Evolutionary conservation across 495 filamentous ascomycete genomes (phyloP).

Genomic region (Platismatia glauca): DNA sequence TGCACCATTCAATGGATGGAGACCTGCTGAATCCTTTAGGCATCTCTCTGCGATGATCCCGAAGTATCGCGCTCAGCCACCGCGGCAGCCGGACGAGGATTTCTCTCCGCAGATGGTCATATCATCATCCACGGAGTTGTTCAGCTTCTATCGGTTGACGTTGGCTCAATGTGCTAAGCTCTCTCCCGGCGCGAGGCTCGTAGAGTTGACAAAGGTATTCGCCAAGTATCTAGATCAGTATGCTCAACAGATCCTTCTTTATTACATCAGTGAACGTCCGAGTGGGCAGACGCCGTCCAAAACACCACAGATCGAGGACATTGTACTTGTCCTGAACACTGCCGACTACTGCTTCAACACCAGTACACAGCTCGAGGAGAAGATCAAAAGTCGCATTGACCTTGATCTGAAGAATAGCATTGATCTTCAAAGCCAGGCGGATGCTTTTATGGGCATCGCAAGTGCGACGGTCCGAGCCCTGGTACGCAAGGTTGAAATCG

Average conservation of each 20-base stretch:
- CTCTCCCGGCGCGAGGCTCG: slow-evolving; percentile 75
- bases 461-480: slow-evolving; percentile 77
- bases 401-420: slow-evolving; percentile 62
- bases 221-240: slow-evolving; percentile 94
- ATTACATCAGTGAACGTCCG: slow-evolving; percentile 58
- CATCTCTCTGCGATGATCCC: slow-evolving; percentile 78
- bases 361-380: slow-evolving; percentile 84
- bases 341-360: slow-evolving; percentile 96
- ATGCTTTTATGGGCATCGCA: slow-evolving; percentile 91
- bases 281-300: slow-evolving; percentile 41
- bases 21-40: background rate
- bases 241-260: slow-evolving; percentile 81
- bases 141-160: slow-evolving; percentile 88
- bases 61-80: slow-evolving; percentile 76
- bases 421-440: slow-evolving; percentile 84
- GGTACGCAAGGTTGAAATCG: slow-evolving; percentile 71
- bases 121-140: slow-evolving; percentile 88
- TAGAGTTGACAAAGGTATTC: slow-evolving; percentile 76
- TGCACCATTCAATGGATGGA: slow-evolving; percentile 43
- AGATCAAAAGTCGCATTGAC: slow-evolving; percentile 84
- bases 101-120: slow-evolving; percentile 86
- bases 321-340: slow-evolving; percentile 83
- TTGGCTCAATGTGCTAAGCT: slow-evolving; percentile 93
- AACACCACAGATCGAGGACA: slow-evolving; percentile 60
- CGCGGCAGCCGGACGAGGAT: slow-evolving; percentile 77